Conservation (phyloP, 805 yeast genomes). For the Pichia gijzeniarum region DNA sequence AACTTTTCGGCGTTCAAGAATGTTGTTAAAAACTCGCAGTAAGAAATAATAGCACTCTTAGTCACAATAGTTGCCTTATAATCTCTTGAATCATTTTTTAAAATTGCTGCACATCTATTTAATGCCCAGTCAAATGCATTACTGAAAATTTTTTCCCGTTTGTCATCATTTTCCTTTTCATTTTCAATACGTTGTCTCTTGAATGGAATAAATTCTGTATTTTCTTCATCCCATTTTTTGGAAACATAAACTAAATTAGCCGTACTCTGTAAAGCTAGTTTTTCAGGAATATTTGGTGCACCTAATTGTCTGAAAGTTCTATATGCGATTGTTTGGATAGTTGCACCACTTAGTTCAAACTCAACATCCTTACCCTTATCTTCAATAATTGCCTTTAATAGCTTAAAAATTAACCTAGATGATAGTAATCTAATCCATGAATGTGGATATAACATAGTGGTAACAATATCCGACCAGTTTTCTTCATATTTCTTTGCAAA, state of each 20-base stretch:
- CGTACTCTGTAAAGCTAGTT: constrained; percentile 55
- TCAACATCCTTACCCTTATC: constrained; percentile 12
- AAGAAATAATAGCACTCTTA: constrained; percentile 64
- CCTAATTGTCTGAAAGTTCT: constrained; percentile 71
- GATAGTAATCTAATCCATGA: constrained; percentile 80
- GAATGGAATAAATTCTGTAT: constrained; percentile 31
- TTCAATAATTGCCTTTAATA: constrained; percentile 34
- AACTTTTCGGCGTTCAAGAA: constrained; percentile 39
- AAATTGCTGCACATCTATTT: constrained; percentile 50
- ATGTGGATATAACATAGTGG: constrained; percentile 73
- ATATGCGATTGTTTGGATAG: constrained; percentile 58
- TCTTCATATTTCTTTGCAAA: constrained; percentile 36
- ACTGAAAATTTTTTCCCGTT: constrained; percentile 22
- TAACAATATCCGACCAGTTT: constrained; percentile 48
- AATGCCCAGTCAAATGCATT: constrained; percentile 56
- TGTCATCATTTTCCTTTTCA: constrained; percentile 15
- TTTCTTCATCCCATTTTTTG: constrained; percentile 50
- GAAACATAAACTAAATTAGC: constrained; percentile 60
- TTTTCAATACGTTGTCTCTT: constrained; percentile 8
- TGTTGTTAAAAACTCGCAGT: constrained; percentile 57
- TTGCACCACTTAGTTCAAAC: constrained; percentile 35
- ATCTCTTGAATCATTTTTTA: constrained; percentile 57
- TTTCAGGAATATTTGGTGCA: constrained; percentile 67
- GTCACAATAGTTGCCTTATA: constrained; percentile 48
- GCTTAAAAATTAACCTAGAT: constrained; percentile 48